These are phyloP conservation scores for Ustilago shanxiensis DNA, from an alignment of 1,284 basidiomycete species.

Conservation along the genomic window DNA sequence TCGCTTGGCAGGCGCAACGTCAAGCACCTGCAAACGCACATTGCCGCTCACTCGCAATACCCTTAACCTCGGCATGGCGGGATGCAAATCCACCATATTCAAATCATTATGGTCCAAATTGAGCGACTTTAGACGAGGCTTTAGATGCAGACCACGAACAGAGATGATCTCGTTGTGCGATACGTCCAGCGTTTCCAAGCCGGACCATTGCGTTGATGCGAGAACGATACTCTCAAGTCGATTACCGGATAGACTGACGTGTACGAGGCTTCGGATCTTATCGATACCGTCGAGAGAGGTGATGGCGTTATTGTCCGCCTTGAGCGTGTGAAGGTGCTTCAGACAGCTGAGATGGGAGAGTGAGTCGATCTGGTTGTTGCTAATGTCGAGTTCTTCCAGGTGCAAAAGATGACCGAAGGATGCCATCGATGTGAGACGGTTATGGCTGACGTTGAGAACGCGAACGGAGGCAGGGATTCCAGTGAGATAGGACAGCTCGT, in stretches of 20 bases:
- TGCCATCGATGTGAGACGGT: slow-evolving; percentile 83
- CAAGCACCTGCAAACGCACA: slow-evolving; percentile 76
- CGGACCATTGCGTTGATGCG: slow-evolving; percentile 46
- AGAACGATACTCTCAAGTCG: slow-evolving; percentile 77
- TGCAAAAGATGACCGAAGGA: slow-evolving; percentile 88
- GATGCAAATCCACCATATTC: slow-evolving; percentile 72
- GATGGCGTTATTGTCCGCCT: slow-evolving; percentile 86
- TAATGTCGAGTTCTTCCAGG: slow-evolving; percentile 90
- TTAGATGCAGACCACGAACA: slow-evolving; percentile 43
- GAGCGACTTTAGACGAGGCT: slow-evolving; percentile 78
- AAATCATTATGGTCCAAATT: slow-evolving; percentile 85
- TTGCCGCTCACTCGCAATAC: slow-evolving; percentile 89
- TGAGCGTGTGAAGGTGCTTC: slow-evolving; percentile 84
- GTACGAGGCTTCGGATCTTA: slow-evolving; percentile 75
- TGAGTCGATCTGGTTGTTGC: slow-evolving; percentile 86
- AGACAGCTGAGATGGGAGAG: slow-evolving; percentile 55
- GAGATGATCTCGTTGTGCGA: slow-evolving; percentile 79
- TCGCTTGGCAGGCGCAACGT: slow-evolving; percentile 79
- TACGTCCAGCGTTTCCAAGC: slow-evolving; percentile 83
- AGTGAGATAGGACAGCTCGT: slow-evolving; percentile 62
- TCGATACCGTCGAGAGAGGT: slow-evolving; percentile 82
- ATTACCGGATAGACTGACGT: slow-evolving; percentile 86
- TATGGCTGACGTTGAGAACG: slow-evolving; percentile 48
- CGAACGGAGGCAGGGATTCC: slow-evolving; percentile 63
- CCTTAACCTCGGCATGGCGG: slow-evolving; percentile 71